Conservation (phyloP, 1,284 basidiomycete species). For the Malassezia pachydermatis region DNA sequence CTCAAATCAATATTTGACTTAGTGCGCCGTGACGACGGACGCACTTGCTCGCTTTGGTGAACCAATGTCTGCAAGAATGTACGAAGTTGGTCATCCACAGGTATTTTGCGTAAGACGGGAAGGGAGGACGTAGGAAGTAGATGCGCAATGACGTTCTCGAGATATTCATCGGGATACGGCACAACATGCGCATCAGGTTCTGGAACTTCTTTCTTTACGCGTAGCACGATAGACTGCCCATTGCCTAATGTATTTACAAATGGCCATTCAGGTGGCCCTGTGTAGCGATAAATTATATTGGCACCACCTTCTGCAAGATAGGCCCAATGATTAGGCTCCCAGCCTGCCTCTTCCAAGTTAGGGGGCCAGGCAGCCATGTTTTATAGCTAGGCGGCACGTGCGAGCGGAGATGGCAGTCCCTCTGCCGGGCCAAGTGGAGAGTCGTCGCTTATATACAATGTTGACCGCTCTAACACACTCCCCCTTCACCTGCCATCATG, state of each 20-base stretch:
- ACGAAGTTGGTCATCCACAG: neutral
- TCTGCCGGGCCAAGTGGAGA: no score
- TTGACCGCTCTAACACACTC: no score
- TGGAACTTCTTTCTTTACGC: conserved; percentile 1
- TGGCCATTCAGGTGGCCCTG: neutral
- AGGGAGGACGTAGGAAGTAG: neutral
- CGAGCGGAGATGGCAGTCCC: no score
- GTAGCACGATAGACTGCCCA: neutral
- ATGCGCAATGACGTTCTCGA: conserved; percentile 3
- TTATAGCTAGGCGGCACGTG: no score
- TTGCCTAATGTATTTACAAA: neutral
- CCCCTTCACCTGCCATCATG: no score
- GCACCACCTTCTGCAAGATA: conserved; percentile 14
- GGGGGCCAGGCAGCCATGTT: no score
- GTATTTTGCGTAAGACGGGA: neutral
- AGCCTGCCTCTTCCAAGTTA: neutral
- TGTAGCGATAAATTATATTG: conserved; percentile 8
- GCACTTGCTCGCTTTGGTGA: neutral
- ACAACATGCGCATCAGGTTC: neutral
- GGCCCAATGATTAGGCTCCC: conserved; percentile 1
- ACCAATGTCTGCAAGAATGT: conserved; percentile 3
- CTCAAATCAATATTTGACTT: neutral
- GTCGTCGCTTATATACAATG: no score
- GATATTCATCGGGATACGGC: neutral
- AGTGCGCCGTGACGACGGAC: neutral